A percentile compares a stretch with the other conserved stretches of the same genome.
phyloP scores from a whole-genome alignment of 75 land plant genomes.

The Picea glauca region DNA sequence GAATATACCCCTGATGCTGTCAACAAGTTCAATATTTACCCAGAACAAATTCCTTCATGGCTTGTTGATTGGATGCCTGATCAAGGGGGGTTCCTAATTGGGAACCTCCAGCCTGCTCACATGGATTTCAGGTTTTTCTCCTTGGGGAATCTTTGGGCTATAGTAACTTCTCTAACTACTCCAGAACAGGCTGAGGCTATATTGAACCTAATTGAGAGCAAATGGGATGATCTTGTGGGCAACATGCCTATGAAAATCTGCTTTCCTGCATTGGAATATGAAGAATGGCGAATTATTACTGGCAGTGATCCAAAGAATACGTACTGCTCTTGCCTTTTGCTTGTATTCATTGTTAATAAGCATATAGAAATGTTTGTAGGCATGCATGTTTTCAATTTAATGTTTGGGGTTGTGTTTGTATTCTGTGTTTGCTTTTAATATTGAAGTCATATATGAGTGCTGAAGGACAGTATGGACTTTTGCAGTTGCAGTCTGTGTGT shows the following conservation, averaged over 20 bases:
- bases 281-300: constrained; percentile 87
- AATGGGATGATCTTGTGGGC: constrained; percentile 77
- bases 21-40: constrained; percentile 88
- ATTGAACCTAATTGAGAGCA: constrained; percentile 61
- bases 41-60: constrained; percentile 79
- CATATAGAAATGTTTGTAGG: neutral
- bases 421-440: neutral
- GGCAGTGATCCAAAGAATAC: constrained; percentile 92
- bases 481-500: neutral
- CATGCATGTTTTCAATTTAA: neutral
- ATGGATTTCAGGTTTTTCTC: constrained; percentile 89
- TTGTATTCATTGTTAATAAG: neutral
- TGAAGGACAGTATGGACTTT: neutral
- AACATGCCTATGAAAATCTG: constrained; percentile 79
- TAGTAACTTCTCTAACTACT: constrained; percentile 61
- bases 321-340: constrained; percentile 28
- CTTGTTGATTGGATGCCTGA: constrained; percentile 81
- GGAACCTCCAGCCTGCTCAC: constrained; percentile 89
- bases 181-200: constrained; percentile 61
- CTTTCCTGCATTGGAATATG: constrained; percentile 70
- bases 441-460: neutral
- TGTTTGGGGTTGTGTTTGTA: neutral
- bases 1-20: constrained; percentile 77
- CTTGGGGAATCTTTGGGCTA: constrained; percentile 80
- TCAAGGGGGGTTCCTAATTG: constrained; percentile 72